These are phyloP conservation scores for Ampelocalamus luodianensis DNA, from an alignment of 176 grass and related monocot species.

Conservation along the genomic window DNA sequence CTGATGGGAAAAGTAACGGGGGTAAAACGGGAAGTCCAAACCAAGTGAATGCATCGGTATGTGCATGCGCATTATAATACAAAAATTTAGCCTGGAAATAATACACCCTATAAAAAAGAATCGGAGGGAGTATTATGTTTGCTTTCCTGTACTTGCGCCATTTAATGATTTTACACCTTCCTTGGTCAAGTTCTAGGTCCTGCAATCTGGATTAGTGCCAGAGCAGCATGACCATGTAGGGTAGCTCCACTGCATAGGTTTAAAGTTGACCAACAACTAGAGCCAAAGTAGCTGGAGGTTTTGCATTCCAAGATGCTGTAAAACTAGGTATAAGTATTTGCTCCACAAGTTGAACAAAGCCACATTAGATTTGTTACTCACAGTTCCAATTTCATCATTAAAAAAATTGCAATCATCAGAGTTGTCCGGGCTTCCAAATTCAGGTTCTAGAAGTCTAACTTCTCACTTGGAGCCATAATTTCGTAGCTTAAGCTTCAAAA, in stretches of 20 bases:
- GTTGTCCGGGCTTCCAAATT: not conserved
- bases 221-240: not conserved
- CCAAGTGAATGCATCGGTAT: no score
- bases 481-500: conserved; percentile 17
- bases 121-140: not conserved
- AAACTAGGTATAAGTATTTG: conserved; percentile 8
- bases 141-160: conserved; percentile 25
- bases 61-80: no score
- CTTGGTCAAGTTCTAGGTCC: not conserved
- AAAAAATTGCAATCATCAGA: conserved; percentile 3
- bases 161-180: conserved; percentile 22
- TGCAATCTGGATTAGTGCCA: not conserved
- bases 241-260: not conserved
- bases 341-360: not conserved
- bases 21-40: no score
- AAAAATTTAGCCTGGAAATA: no score
- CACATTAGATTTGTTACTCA: conserved; percentile 7
- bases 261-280: not conserved
- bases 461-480: conserved; percentile 11
- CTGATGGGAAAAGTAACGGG: no score
- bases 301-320: not conserved
- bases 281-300: not conserved
- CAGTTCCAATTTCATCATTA: not conserved
- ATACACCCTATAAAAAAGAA: no score
- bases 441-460: conserved; percentile 18